A percentile compares a stretch with the other conserved stretches of the same genome.
phyloP scores from a whole-genome alignment of 257 asterid species.

The Cynanchum wilfordii region DNA sequence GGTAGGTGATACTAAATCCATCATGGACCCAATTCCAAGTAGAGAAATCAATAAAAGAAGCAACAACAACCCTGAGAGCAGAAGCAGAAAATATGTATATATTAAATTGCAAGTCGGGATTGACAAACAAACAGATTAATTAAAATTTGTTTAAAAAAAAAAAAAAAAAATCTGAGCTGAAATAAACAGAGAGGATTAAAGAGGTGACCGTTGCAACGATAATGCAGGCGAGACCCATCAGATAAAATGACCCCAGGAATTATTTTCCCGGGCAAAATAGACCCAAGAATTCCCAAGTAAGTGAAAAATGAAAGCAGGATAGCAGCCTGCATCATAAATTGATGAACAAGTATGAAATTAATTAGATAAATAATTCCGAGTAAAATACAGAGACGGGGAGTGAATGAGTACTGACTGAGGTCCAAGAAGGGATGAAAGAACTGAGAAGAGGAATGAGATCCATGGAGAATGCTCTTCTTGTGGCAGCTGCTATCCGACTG shows the following conservation, averaged over 20 bases:
- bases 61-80: conserved; percentile 47
- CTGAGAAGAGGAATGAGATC: conserved; percentile 48
- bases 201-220: conserved; percentile 72
- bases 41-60: conserved; percentile 49
- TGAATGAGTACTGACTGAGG: conserved; percentile 51
- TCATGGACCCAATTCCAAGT: conserved; percentile 65
- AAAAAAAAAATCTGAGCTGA: background rate
- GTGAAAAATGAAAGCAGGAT: conserved; percentile 52
- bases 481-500: background rate
- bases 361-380: background rate
- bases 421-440: conserved; percentile 55
- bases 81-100: background rate
- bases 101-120: background rate
- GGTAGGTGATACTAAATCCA: conserved; percentile 57
- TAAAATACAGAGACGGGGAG: conserved; percentile 6
- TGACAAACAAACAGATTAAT: background rate
- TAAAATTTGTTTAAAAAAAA: no score
- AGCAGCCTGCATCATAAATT: conserved; percentile 34
- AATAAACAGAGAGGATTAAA: conserved; percentile 7
- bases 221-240: conserved; percentile 72
- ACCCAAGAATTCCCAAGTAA: conserved; percentile 73
- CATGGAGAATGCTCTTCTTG: conserved; percentile 28
- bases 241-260: conserved; percentile 66
- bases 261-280: conserved; percentile 69
- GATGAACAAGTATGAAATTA: no score